Evolutionary conservation across 2,329 filamentous ascomycete genomes (phyloP).

Genomic region (Cladosporium sp.): DNA sequence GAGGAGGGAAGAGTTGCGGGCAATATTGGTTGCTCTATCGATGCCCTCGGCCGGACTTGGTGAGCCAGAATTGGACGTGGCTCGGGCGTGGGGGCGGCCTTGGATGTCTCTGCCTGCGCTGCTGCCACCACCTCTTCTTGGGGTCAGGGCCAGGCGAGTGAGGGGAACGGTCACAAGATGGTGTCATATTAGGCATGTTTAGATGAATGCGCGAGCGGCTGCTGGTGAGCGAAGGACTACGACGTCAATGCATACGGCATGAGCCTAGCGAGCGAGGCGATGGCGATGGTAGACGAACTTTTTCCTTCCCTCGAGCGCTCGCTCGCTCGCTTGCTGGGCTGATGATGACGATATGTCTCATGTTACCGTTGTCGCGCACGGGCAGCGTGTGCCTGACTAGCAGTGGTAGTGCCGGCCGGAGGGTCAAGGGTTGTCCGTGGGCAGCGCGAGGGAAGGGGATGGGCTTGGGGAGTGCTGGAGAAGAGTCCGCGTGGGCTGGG

Average conservation of each 20-base stretch:
- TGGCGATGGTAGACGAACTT: background rate
- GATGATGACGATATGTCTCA: constrained; percentile 20
- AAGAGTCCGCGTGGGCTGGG: background rate
- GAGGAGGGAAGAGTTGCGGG: background rate
- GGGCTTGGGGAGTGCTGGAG: background rate
- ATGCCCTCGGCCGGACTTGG: background rate
- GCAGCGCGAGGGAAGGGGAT: constrained; percentile 8
- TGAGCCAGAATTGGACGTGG: background rate
- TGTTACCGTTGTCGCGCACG: constrained; percentile 16
- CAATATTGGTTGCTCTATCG: background rate
- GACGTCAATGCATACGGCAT: constrained; percentile 10
- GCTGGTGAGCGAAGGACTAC: background rate
- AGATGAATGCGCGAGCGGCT: background rate
- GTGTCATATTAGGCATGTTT: constrained; percentile 4
- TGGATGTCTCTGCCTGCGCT: background rate
- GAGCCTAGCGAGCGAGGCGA: background rate
- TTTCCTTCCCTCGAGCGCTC: background rate
- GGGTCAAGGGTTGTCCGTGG: background rate
- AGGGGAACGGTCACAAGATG: constrained; percentile 15
- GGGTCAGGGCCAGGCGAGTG: background rate
- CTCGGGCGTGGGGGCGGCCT: constrained; percentile 2
- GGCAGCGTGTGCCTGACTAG: constrained; percentile 18
- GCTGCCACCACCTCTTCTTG: background rate
- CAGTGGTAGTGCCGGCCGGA: background rate
- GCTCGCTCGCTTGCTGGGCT: constrained; percentile 8